Base-by-base conservation (phyloP, 306 rosid genomes). In the Erythrophleum fordii region DNA sequence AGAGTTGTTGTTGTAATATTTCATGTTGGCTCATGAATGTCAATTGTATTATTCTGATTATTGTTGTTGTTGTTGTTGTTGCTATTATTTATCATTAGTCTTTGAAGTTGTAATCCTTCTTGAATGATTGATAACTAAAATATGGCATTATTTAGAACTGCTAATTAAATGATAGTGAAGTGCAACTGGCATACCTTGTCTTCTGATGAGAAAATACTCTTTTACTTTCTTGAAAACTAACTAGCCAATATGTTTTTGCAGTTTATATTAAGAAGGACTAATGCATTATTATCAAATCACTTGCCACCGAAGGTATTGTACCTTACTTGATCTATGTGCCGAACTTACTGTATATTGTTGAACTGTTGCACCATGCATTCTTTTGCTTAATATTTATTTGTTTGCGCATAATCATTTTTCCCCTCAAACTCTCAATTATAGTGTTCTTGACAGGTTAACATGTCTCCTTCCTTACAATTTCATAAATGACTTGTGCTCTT, bases 251-350 rank as follows among this genome's bases (percentile, higher is more conserved):
- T 83, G 67, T 68, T 67, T 77, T 86, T 91, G 88, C 97, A 95
- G 97, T 95, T 93, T 84, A 93, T 95, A 78, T 87, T 93, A 79
- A 88, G 97, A 77, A 88, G 99, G 87, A 95, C 97, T 49, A 93
- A 93, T 82, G 97, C 95, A 53, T 86, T 95, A 61, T 81, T 95
- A 72, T 95, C 99, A 51, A 95, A 95, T 82, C 99, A 93, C 85
- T 84, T 93, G 80, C 99, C 99, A 83, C 99, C 99, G 77, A 95
- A 93, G 97, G 99, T 95, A 89, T 76, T 73, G 46, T 74, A 48
- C 51, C 53, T 78, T 73, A 67, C 1, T 70, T 84, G 25, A 77
- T 73, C 56, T 81, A 55, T 55, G 66, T 58, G 71, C 77, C 49
- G 34, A 77, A 51, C 35, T 75, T 53, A 48, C 71, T 37, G 16